Base-by-base conservation (phyloP, 768 basidiomycete genomes). In the Trametes meyenii region DNA sequence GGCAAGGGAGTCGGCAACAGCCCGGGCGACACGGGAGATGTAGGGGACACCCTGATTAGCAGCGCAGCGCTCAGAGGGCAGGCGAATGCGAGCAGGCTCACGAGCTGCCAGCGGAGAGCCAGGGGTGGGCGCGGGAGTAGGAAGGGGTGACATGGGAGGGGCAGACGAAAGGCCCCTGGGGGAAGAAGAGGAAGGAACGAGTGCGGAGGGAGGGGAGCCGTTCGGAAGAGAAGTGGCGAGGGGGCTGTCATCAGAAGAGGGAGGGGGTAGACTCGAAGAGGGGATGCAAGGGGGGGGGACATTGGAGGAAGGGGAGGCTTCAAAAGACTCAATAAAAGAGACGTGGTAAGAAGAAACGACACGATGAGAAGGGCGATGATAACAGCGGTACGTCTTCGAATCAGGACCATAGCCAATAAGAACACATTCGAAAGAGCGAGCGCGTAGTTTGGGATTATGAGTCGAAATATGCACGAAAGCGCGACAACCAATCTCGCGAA, bases 331-430 rank as follows among this genome's bases (percentile, higher is more conserved):
- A 29, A 67, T 61, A 55, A 72, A 71, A 0, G 48, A 21, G 11
- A 70, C 66, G 29, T 70, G 56, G n/a, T 63, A 60, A 13, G 69
- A 65, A 0, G 39, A 6, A 8, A 65, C n/a, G 19, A 67, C 43
- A 7, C 58, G 50, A 26, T 53, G 36, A 17, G 58, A 48, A 0
- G 29, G n/a, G n/a, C 38, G 48, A 33, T 74, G 62, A 44, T 64
- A 70, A 24, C 66, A 71, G 0, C 68, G 57, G 46, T 71, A 73
- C 4, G 65, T 61, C 49, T 72, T 71, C 1, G 72, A 69, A 21
- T 67, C 40, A 8, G 55, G 21, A 5, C 39, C 45, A 42, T 72
- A 74, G 11, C 72, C 70, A 19, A 73, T 64, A 3, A 73, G 62
- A 1, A 69, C 55, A 24, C 67, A 67, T 43, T 69, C 67, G 4